These are phyloP conservation scores for Helianthus tuberosus DNA, from an alignment of 129 eudicot species.

Conservation along the genomic window DNA sequence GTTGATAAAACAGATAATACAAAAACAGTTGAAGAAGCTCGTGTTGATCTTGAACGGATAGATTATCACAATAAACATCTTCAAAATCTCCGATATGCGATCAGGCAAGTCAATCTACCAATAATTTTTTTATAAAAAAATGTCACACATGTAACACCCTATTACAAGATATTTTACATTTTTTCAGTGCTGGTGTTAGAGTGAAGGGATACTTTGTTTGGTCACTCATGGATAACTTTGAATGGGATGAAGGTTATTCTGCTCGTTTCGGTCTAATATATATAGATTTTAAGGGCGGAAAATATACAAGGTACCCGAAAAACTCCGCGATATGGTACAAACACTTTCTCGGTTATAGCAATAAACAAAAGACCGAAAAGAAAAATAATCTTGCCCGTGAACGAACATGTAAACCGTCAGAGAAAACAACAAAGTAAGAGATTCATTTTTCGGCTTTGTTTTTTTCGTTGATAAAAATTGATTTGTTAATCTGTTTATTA, in stretches of 20 bases:
- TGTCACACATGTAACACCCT: not conserved
- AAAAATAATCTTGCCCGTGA: not conserved
- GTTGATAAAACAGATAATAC: conserved; percentile 20
- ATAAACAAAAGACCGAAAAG: not conserved
- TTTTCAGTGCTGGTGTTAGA: conserved; percentile 31
- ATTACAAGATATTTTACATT: not conserved
- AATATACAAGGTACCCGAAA: conserved; percentile 35
- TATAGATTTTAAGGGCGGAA: conserved; percentile 39
- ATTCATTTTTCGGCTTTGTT: not conserved
- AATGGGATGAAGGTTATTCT: conserved; percentile 37
- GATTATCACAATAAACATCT: conserved; percentile 29
- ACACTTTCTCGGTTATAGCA: conserved; percentile 7
- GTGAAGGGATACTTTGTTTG: conserved; percentile 42
- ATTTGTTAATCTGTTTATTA: conserved; percentile 1
- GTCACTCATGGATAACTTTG: conserved; percentile 51
- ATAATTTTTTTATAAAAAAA: not conserved
- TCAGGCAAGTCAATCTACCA: conserved; percentile 23
- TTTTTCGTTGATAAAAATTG: not conserved
- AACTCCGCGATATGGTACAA: conserved; percentile 35
- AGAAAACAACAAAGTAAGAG: conserved; percentile 14
- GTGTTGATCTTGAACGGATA: conserved; percentile 31
- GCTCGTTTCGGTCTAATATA: conserved; percentile 42
- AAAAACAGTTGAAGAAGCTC: conserved; percentile 32
- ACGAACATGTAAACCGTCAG: not conserved
- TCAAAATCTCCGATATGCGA: conserved; percentile 26